Base-by-base conservation (phyloP, 345 rosid species). In the Odontarrhena argentea region DNA sequence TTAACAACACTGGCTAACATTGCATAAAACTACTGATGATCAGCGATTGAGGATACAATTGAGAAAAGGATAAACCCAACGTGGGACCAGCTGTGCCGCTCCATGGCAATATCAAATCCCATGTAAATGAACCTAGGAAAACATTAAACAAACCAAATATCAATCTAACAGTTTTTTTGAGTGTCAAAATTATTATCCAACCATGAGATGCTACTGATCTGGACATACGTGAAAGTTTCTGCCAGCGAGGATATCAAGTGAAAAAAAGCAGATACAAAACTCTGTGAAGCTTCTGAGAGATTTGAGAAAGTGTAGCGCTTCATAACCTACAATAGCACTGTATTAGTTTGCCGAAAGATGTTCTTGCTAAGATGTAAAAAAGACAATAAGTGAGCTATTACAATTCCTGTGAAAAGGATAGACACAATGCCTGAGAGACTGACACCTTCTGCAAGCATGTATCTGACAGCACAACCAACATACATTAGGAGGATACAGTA, bases 31-130 rank as follows among this genome's bases (percentile, higher is more conserved):
- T 43, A 58, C 57, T 18, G 26, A 58, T 11, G 11, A 68, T 18
- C 44, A 26, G 40, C 7, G 47, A 9, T 56, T 50, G 70, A 87
- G 97, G 96, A 93, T 93, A 93, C 97, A 76, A 93, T 86, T 24
- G 97, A 90, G 85, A 89, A 85, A 73, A 86, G 89, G 82, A 89
- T 89, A 70, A 92, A 92, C 60, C 98, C 98, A 47, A 85, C 70
- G 53, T 93, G 97, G 7, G 98, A 93, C 97, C 98, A 92, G 76
- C 98, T 90, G 69, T 93, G 97, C 77, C 85, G 85, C 73, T 91
- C 99, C 91, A 94, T 91, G 55, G 95, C 96, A 74, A 94, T 94
- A 79, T 88, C 97, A 76, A 94, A 94, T 9, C 99, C 99, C 99
- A 94, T 91, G 85, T 91, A 94, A 43, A 94, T 94, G 67, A 92